These are phyloP conservation scores for Rhizopogon vulgaris DNA, from an alignment of 768 basidiomycete genomes.

Conservation along the genomic window DNA sequence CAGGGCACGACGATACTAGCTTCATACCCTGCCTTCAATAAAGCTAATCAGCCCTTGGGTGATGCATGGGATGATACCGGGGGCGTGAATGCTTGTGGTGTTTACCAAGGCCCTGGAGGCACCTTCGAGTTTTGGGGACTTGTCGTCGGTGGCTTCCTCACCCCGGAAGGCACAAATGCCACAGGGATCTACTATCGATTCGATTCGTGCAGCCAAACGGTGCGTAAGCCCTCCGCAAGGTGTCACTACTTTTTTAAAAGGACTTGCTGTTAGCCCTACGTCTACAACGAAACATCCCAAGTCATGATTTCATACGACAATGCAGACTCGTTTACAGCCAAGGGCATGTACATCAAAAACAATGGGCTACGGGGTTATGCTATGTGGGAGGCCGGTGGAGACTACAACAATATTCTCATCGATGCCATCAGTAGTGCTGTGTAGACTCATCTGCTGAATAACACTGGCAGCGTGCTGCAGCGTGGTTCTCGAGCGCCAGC, in stretches of 20 bases:
- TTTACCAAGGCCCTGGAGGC: conserved; percentile 35
- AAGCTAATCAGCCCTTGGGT: conserved; percentile 37
- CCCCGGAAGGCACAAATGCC: conserved; percentile 40
- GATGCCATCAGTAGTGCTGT: conserved; percentile 37
- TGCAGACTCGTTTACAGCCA: conserved; percentile 48
- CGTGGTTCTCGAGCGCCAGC: too few relatives aligned
- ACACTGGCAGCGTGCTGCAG: too few relatives aligned
- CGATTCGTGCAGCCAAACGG: conserved; percentile 71
- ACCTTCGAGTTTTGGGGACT: conserved; percentile 61
- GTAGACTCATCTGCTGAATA: not conserved
- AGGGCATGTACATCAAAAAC: conserved; percentile 50
- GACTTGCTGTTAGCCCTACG: conserved; percentile 48
- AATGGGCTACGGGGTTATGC: conserved; percentile 52
- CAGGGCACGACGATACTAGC: conserved; percentile 26
- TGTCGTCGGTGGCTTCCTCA: conserved; percentile 50
- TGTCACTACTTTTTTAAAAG: not conserved
- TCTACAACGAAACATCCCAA: conserved; percentile 50
- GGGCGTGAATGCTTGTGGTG: conserved; percentile 55
- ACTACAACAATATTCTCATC: conserved; percentile 51
- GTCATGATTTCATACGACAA: conserved; percentile 66
- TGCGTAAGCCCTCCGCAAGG: conserved; percentile 25
- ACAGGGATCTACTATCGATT: conserved; percentile 46
- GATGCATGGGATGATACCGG: conserved; percentile 50
- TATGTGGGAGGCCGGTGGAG: conserved; percentile 64
- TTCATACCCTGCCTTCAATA: conserved; percentile 48